Evolutionary conservation across 805 yeast genomes (phyloP), one percentile per base, ranked within the genome.

Genomic region (Wickerhamomyces bovis): DNA sequence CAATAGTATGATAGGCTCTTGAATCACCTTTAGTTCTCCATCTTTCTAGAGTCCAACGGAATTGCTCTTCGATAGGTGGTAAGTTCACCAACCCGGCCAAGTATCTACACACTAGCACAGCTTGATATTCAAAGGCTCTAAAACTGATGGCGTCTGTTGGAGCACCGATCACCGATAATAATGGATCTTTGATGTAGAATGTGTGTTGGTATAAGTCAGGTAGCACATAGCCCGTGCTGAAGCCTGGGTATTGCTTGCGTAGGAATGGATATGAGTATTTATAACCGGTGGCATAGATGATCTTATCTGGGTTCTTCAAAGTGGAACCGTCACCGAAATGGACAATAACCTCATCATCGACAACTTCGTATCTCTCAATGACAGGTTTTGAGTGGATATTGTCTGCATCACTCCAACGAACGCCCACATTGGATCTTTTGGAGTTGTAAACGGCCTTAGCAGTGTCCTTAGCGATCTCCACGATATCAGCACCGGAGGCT

Each of bases 251-350:
- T 38, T 53, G 48, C 3, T 44, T 53, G 44, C 40, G 43, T n/a
- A 84, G 64, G 51, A 73, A 81, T 15, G 90, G 89, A 48, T 73
- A 68, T 41, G 75, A 71, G 55, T 76, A 78, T 33, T 74, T 67
- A 60, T 81, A 84, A 1, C 92, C 92, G 0, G 92, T 84, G 38
- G 85, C 83, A 57, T 78, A 81, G 7, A 84, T 63, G 15, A 85
- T 66, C 30, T 56, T 54, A 52, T 83, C 87, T 36, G 83, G 70
- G 25, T 65, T 67, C 1, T 48, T 47, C 1, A 78, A 49, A 9
- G 50, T 58, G 2, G 64, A 51, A 6, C 80, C 85, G 47, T 76
- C 77, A 2, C 44, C 65, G 41, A 80, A 75, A 7, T 61, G 55
- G 5, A 77, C 65, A 12, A 46, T 31, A 12, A 54, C 30, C 12